Evolutionary conservation across 2,329 filamentous ascomycete species (phyloP), one percentile per base, ranked within the genome.

Genomic region (Colletotrichum graminicola): DNA sequence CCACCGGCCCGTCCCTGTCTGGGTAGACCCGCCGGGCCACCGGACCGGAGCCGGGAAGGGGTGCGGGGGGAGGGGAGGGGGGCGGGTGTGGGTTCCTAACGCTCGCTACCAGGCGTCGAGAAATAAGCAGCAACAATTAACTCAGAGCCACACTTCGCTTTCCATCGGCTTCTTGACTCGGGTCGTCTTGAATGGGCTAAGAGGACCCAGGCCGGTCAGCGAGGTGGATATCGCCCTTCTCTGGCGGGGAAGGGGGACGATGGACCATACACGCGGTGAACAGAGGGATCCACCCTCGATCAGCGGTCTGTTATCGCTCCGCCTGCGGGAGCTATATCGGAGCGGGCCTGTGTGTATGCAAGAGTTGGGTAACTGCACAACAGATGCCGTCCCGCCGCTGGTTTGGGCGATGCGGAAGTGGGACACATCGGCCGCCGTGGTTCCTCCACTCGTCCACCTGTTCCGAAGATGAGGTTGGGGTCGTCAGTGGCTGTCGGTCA

Each of bases 11-110:
- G 6, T 3, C 34, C 54, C 14, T 41, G 55, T 26, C 23, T 16
- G 21, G 26, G 43, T n/a, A 16, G 55, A 29, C 14, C 32, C 32
- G 4, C n/a, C 55, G 32, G 55, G 34, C 34, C n/a, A 57, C 55
- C 36, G 55, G 55, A 23, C 55, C 55, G 55, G 55, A 36, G 36
- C 55, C 55, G 55, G 55, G 36, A 2, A 39, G 18, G n/a, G n/a
- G n/a, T n/a, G n/a, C n/a, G n/a, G n/a, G n/a, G n/a, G n/a, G n/a
- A n/a, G n/a, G n/a, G n/a, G n/a, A n/a, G n/a, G n/a, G n/a, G n/a
- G n/a, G n/a, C n/a, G 34, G 12, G 39, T 29, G n/a, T 41, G 55
- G 55, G 55, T 3, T n/a, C 14, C 29, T 16, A n/a, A 32, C 8
- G 29, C 29, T n/a, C 51, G 51, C 51, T 32, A 32, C 49, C 26